A percentile compares a stretch with the other conserved stretches of the same genome.
phyloP scores from a whole-genome alignment of 2,329 filamentous ascomycete genomes.

The Verticillium isaacii region DNA sequence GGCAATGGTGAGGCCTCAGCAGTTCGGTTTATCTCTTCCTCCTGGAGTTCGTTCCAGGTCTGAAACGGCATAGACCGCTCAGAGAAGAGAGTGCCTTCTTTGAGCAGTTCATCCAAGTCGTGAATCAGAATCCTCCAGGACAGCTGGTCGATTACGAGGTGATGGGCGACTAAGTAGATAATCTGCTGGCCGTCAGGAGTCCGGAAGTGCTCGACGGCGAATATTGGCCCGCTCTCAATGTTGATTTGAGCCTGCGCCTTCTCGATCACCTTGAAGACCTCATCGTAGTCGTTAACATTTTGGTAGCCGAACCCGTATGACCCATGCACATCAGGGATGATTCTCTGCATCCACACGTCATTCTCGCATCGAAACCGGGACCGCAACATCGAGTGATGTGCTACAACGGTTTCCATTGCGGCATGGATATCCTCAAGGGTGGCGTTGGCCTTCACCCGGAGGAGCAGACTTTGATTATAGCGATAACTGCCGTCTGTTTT shows the following conservation, averaged over 20 bases:
- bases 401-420: constrained; percentile 42
- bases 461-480: constrained; percentile 46
- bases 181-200: constrained; percentile 39
- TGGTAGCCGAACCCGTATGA: constrained; percentile 42
- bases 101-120: constrained; percentile 45
- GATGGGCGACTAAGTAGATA: constrained; percentile 46
- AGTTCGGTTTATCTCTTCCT: constrained; percentile 25
- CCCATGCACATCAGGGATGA: constrained; percentile 30
- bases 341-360: constrained; percentile 41
- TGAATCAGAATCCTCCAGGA: constrained; percentile 47
- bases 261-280: constrained; percentile 34
- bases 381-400: constrained; percentile 47
- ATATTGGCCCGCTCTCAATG: constrained; percentile 45
- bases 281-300: constrained; percentile 31
- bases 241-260: constrained; percentile 39
- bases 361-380: constrained; percentile 34
- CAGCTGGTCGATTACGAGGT: constrained; percentile 44
- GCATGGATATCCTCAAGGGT: constrained; percentile 39
- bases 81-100: constrained; percentile 37
- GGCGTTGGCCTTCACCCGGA: constrained; percentile 36
- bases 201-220: constrained; percentile 43
- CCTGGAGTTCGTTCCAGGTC: constrained; percentile 44
- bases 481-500: constrained; percentile 31
- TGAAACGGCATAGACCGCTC: constrained; percentile 41
- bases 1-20: constrained; percentile 25